Evolutionary conservation across 495 filamentous ascomycete genomes (phyloP).

Genomic region (Aspergillus funiculosus): DNA sequence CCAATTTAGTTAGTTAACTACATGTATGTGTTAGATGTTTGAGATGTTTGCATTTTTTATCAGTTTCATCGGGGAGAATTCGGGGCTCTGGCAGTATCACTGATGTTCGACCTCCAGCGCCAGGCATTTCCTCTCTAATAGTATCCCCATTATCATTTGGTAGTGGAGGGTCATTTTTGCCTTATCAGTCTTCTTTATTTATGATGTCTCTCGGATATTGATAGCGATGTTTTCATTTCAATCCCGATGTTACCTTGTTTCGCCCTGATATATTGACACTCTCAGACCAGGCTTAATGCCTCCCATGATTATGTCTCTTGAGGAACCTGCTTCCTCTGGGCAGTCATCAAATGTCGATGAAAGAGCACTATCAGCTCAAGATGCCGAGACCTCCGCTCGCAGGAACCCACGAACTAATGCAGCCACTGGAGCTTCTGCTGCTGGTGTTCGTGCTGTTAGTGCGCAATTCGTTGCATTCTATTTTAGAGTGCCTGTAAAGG

Average conservation of each 20-base stretch:
- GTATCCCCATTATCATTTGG: too few species aligned
- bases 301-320: neutral
- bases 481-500: constrained; percentile 81
- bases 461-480: constrained; percentile 80
- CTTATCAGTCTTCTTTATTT: too few species aligned
- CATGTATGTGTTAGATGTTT: constrained; percentile 19
- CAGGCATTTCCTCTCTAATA: too few species aligned
- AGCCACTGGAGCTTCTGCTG: constrained; percentile 68
- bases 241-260: too few species aligned
- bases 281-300: neutral
- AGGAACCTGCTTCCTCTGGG: neutral
- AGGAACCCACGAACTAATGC: constrained; percentile 58
- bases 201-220: too few species aligned
- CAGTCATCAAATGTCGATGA: neutral
- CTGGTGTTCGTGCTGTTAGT: constrained; percentile 71
- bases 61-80: neutral
- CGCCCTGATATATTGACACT: too few species aligned
- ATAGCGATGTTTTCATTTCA: too few species aligned
- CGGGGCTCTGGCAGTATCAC: neutral
- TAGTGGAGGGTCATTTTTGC: too few species aligned
- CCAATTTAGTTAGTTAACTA: constrained; percentile 9
- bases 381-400: constrained; percentile 15
- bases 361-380: neutral
- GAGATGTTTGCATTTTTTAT: constrained; percentile 12
- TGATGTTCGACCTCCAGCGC: too few species aligned